A percentile compares a stretch with the other conserved stretches of the same genome.
Evolutionary conservation across 2,329 filamentous ascomycete genomes (phyloP).

Genomic region (Monilinia vaccinii-corymbosi): DNA sequence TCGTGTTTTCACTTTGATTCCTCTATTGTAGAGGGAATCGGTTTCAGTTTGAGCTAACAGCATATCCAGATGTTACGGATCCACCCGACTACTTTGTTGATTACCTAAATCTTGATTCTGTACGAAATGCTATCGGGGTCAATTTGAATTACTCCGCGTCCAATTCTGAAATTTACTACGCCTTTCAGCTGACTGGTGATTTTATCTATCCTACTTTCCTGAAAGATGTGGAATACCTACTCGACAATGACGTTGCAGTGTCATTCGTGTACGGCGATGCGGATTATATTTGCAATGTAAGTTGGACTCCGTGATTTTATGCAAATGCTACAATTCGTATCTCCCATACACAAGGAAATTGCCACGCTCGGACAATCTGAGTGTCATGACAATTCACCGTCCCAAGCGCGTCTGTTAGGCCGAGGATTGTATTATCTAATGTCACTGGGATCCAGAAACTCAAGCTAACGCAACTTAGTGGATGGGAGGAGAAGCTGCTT

Average conservation of each 20-base stretch:
- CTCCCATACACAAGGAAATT: background rate
- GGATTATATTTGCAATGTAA: constrained; percentile 23
- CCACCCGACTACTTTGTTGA: constrained; percentile 41
- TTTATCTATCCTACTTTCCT: constrained; percentile 52
- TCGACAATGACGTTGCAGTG: constrained; percentile 41
- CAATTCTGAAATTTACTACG: constrained; percentile 34
- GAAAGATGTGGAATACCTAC: constrained; percentile 35
- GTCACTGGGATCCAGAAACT: background rate
- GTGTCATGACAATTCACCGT: background rate
- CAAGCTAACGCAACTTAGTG: constrained; percentile 22
- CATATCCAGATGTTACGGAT: constrained; percentile 36
- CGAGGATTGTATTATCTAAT: background rate
- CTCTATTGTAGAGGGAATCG: background rate
- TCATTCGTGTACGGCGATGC: constrained; percentile 48
- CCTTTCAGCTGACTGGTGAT: constrained; percentile 44
- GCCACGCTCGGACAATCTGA: background rate
- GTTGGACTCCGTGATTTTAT: background rate
- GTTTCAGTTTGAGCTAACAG: background rate
- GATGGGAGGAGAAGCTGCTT: constrained; percentile 49
- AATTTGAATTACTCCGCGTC: constrained; percentile 9
- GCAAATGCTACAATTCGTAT: background rate
- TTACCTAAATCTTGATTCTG: constrained; percentile 12
- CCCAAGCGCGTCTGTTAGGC: background rate
- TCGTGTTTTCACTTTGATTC: background rate
- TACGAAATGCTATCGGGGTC: constrained; percentile 10